Percentiles rank a stretch among this genome's conserved stretches.
These are phyloP conservation scores for Calocera cornea DNA, from an alignment of 768 basidiomycete genomes.

Conservation along the genomic window DNA sequence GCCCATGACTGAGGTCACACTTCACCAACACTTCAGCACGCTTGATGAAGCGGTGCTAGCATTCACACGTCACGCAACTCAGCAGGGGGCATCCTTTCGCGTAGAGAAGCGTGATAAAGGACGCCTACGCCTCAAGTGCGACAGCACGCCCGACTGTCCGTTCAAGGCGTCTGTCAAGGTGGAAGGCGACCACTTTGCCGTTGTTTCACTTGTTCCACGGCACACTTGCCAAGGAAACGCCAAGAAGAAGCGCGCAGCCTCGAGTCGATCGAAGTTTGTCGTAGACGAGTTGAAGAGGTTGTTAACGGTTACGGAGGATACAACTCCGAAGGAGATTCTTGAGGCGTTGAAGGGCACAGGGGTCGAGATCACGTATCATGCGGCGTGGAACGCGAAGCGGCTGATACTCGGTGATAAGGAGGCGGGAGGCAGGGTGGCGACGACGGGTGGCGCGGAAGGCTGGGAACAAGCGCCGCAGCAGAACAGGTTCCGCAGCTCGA, in stretches of 20 bases:
- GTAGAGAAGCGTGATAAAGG: background rate
- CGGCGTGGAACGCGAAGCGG: background rate
- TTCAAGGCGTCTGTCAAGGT: background rate
- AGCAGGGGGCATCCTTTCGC: background rate
- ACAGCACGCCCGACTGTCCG: background rate
- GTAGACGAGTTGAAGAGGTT: background rate
- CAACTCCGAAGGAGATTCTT: background rate
- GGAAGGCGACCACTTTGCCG: background rate
- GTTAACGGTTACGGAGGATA: background rate
- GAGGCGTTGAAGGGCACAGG: background rate
- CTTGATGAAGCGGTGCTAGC: background rate
- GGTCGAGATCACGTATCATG: background rate
- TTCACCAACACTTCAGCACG: background rate
- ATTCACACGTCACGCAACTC: background rate
- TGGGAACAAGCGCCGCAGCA: background rate
- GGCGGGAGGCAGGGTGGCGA: too few species aligned
- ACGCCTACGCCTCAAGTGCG: background rate
- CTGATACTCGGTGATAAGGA: background rate
- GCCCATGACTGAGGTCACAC: background rate
- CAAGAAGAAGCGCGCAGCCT: background rate
- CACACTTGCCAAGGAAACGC: background rate
- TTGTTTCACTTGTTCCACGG: background rate
- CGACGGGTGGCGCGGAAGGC: background rate
- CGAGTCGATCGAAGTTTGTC: background rate
- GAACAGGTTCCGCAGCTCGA: background rate